Evolutionary conservation across 129 eudicot genomes (phyloP).

Genomic region (Escallonia rubra): DNA sequence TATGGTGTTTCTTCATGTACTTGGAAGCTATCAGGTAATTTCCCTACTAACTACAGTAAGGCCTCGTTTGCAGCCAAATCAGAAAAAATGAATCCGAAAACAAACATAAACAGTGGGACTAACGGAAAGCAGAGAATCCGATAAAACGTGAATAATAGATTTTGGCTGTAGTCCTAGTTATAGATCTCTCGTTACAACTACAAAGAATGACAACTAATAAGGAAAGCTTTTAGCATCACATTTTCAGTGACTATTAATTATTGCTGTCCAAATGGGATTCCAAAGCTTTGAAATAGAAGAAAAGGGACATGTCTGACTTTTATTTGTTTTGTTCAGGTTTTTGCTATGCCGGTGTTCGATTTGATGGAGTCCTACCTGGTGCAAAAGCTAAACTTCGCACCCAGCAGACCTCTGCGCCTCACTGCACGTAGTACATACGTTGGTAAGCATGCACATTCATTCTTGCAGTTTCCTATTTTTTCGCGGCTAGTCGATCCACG

Average conservation of each 20-base stretch:
- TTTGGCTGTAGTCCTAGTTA: too few relatives aligned
- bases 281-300: background rate
- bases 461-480: too few relatives aligned
- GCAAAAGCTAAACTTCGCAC: conserved; percentile 7
- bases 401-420: conserved; percentile 14
- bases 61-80: background rate
- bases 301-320: background rate
- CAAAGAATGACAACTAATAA: too few relatives aligned
- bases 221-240: too few relatives aligned
- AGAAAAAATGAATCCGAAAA: background rate
- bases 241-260: too few relatives aligned
- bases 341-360: conserved; percentile 22
- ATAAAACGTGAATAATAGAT: too few relatives aligned
- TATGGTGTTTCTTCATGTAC: conserved; percentile 31
- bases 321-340: background rate
- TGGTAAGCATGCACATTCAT: background rate
- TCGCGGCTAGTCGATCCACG: too few relatives aligned
- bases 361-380: conserved; percentile 12
- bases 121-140: too few relatives aligned
- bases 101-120: too few relatives aligned
- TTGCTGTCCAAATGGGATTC: background rate
- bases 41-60: background rate
- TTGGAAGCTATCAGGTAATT: conserved; percentile 42
- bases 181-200: too few relatives aligned
- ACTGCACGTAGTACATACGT: conserved; percentile 15